Base-by-base conservation (phyloP, 352 stramenopile species). In the Globisporangium splendens region DNA sequence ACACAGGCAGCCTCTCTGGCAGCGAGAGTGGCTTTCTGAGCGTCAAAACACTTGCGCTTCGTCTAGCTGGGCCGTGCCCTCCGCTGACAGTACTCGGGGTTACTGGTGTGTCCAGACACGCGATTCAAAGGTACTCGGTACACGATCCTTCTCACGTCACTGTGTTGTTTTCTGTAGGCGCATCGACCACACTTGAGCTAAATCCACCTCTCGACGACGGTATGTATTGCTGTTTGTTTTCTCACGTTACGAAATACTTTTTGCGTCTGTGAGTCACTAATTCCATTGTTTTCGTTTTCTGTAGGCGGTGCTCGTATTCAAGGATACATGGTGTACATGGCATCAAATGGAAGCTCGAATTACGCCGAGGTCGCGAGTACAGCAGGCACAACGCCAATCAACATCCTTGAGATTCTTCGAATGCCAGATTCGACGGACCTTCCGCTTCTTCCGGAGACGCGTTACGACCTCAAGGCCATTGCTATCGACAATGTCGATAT, bases 291-390 rank as follows among this genome's bases (percentile, higher is more conserved):
- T 35, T 35, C 10, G 7, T 1, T 35, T 33, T 52, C 10, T 18
- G 47, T 55, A 86, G 79, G 79, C 54, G 79, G 77, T 13, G 71
- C 68, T 43, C 57, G 63, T 7, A 83, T 90, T 28, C 67, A 55
- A 47, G 72, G 75, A 17, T 90, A 82, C 39, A 57, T 83, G 0
- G 70, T 88, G n/a, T 90, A 74, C 50, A 73, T 88, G 55, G 56
- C 74, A 3, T 61, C 60, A 0, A 70, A 77, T 46, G 68, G 28
- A 35, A 35, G 63, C 20, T 65, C 50, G 24, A 59, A 33, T 20
- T 41, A 38, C 17, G 87, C 72, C 46, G 66, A 86, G 53, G 63
- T 82, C 11, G 54, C 54, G 8, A 72, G 58, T 15, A 81, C 77
- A 8, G 62, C 70, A 21, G 54, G 41, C 0, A 56, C 56, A 0